Conservation (phyloP, 2,329 filamentous ascomycete species). For the Pseudocercospora crystallina region DNA sequence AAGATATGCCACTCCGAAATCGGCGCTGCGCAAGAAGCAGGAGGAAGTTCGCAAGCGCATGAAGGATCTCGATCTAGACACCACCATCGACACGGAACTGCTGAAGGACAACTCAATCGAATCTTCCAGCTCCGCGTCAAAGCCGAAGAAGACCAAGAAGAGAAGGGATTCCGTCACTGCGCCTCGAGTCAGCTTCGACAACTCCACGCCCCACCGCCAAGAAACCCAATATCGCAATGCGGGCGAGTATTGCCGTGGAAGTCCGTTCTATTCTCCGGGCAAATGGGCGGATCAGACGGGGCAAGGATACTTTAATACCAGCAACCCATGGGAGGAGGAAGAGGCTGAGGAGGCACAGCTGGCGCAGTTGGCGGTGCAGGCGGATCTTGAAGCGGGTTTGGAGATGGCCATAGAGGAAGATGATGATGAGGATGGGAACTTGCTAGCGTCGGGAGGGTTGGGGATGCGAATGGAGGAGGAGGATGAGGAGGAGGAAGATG, state of each 20-base stretch:
- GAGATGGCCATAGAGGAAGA: background rate
- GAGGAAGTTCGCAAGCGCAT: too few relatives aligned
- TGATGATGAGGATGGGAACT: background rate
- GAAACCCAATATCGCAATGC: conserved; percentile 4
- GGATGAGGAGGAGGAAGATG: background rate
- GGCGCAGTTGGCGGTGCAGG: background rate
- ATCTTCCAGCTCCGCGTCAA: too few relatives aligned
- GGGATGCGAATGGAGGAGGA: background rate
- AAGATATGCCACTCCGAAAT: too few relatives aligned
- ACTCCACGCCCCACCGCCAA: background rate
- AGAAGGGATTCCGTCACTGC: too few relatives aligned
- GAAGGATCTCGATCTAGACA: too few relatives aligned
- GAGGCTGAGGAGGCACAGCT: background rate
- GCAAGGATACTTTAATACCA: background rate
- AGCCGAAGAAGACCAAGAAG: too few relatives aligned
- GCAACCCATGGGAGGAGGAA: background rate
- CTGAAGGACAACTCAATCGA: too few relatives aligned
- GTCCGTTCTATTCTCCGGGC: background rate
- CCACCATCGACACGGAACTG: too few relatives aligned
- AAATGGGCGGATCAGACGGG: conserved; percentile 1
- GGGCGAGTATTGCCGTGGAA: background rate
- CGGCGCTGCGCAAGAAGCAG: too few relatives aligned
- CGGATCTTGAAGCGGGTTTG: background rate
- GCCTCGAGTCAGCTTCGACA: conserved; percentile 3
- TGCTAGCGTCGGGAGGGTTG: too few relatives aligned